Evolutionary conservation across 352 stramenopile genomes (phyloP).

Genomic region (Pythium monospermum): DNA sequence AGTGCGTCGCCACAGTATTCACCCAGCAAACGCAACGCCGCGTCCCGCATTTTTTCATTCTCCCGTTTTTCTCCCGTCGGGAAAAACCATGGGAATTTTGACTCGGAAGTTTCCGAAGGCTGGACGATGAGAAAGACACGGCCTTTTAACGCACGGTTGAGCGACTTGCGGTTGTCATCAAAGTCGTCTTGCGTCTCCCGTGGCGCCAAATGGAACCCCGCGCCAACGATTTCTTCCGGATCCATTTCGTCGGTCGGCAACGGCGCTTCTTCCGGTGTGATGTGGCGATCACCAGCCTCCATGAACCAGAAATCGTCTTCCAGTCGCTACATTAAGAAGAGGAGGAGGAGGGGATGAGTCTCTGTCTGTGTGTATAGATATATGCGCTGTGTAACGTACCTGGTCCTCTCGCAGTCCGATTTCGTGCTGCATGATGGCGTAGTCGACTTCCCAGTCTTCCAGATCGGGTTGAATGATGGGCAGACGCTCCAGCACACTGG

Average conservation of each 20-base stretch:
- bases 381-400: constrained; percentile 12
- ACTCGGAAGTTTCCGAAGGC: constrained; percentile 25
- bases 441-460: constrained; percentile 71
- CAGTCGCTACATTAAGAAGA: constrained; percentile 28
- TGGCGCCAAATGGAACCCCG: constrained; percentile 69
- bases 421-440: constrained; percentile 70
- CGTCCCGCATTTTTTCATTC: constrained; percentile 77
- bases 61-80: constrained; percentile 52
- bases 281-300: constrained; percentile 64
- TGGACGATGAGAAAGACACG: constrained; percentile 78
- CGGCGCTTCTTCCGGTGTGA: constrained; percentile 70
- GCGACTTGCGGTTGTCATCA: constrained; percentile 79
- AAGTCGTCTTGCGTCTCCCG: constrained; percentile 75
- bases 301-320: constrained; percentile 86
- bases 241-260: constrained; percentile 54
- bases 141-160: constrained; percentile 79
- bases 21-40: constrained; percentile 54
- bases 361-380: not conserved
- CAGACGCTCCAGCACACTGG: constrained; percentile 66
- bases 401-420: constrained; percentile 70
- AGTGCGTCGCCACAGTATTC: constrained; percentile 41
- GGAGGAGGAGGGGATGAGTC: not conserved
- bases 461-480: constrained; percentile 72
- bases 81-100: constrained; percentile 80
- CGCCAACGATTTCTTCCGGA: constrained; percentile 64